Evolutionary conservation across 2,329 filamentous ascomycete species (phyloP), one percentile per base, ranked within the genome.

Genomic region (Trichoderma citrinoviride): DNA sequence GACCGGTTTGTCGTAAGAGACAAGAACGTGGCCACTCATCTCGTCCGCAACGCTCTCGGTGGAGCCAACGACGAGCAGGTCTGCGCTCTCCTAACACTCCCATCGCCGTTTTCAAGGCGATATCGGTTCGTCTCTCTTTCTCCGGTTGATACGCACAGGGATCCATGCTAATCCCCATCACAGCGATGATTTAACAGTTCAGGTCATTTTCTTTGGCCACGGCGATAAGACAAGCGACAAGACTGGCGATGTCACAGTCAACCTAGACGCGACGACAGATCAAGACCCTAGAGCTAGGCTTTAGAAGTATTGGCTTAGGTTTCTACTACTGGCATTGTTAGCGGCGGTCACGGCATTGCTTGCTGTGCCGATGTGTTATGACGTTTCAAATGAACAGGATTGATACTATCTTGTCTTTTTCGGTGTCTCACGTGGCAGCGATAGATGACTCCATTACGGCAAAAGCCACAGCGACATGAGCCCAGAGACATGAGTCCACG

Each of bases 191-290:
- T 80, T 99, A 68, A 99, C 95, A 0, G 94, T 99, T 17, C 92
- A 99, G 77, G 95, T 99, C 67, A 96, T 99, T 73, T 99, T 99
- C 84, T 99, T 99, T 72, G 95, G 95, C 66, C 87, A 96, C 70
- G 87, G 89, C 41, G 81, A 88, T 61, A 88, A 88, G 75, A 90
- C 85, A 33, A 54, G 60, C 60, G 57, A 61, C 15, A 53, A 62
- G 60, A 54, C 60, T 15, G 93, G 93, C 41, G 89, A 90, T 68
- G 90, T 98, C 5, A 85, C 89, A 5, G 77, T 96, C 65, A 99
- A 98, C 77, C 82, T 89, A 68, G 94, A 97, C 73, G 95, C 95
- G 1, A 96, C 89, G 66, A 91, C 90, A 44, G 71, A 74, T 10
- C 72, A 77, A 54, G 73, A 74, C 43, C 72, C 77, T 58, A 78